Base-by-base conservation (phyloP, 2,329 filamentous ascomycete genomes). In the Ophiostoma sp. region DNA sequence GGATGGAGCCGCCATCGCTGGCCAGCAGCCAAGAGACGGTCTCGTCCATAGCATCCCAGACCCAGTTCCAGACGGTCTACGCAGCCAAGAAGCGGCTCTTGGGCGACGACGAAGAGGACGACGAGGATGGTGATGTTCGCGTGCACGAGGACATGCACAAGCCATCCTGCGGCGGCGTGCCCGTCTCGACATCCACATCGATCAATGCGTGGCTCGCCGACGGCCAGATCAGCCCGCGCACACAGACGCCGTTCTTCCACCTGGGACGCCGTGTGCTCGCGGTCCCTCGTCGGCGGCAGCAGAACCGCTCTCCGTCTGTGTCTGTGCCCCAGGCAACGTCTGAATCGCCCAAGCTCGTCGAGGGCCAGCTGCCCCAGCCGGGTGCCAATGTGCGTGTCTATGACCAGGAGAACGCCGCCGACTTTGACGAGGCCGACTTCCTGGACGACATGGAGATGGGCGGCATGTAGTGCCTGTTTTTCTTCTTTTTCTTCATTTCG, bases 351-450 rank as follows among this genome's bases (percentile, higher is more conserved):
- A 36, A 70, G 68, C 69, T 70, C 70, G 71, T 70, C 73, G 69
- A 72, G 3, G 17, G 33, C 33, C 60, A 35, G 60, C 33, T 36
- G 17, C 60, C 60, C 2, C 33, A 20, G 27, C 8, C 52, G n/a
- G 52, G 52, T 27, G 27, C 11, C 57, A 35, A 7, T 71, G 60
- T 69, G 33, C 67, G 68, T 67, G 64, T 70, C 73, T 71, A 76
- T 4, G 81, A 77, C 0, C 83, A 86, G 75, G 84, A 86, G 75
- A 86, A 85, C 73, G 78, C 79, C 73, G 77, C 77, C 68, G 89
- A 92, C 76, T 92, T 92, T 77, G 88, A 85, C 71, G 90, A 93
- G 71, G 90, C 90, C 0, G 83, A 85, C 0, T 93, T 93, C 72
- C 77, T 89, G 69, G 86, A 87, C 57, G 80, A 81, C 35, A 77